Evolutionary conservation across 805 yeast genomes (phyloP).

Genomic region (Candida argentea): DNA sequence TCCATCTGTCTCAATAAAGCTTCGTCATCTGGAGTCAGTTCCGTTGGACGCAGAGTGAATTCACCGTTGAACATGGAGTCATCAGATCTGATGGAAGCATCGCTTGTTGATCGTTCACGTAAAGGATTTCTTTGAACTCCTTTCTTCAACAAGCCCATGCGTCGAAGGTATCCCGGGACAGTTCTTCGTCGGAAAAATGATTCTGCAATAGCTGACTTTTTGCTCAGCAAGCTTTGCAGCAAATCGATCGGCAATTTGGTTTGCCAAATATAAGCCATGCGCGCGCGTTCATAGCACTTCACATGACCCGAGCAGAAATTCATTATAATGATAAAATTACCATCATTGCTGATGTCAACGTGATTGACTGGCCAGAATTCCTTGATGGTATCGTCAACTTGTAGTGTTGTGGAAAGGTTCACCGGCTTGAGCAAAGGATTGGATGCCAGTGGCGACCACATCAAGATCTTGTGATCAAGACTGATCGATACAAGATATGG

Average conservation of each 20-base stretch:
- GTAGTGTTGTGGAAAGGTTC: slow-evolving; percentile 25
- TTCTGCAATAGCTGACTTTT: slow-evolving; percentile 34
- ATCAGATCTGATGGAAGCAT: slow-evolving; percentile 14
- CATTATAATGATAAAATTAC: slow-evolving; percentile 47
- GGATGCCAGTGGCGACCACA: slow-evolving; percentile 59
- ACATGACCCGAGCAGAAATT: slow-evolving; percentile 39
- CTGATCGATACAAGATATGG: slow-evolving; percentile 65
- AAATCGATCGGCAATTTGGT: slow-evolving; percentile 28
- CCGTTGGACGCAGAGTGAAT: slow-evolving; percentile 19
- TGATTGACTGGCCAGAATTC: slow-evolving; percentile 56
- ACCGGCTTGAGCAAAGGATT: slow-evolving; percentile 12
- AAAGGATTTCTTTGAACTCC: slow-evolving; percentile 3
- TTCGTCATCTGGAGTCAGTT: slow-evolving; percentile 4
- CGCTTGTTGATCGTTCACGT: slow-evolving; percentile 30
- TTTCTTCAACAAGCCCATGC: slow-evolving; percentile 19
- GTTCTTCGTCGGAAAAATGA: slow-evolving; percentile 53
- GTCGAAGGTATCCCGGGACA: slow-evolving; percentile 32
- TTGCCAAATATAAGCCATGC: slow-evolving; percentile 51
- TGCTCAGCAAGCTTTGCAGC: slow-evolving; percentile 7
- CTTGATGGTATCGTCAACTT: slow-evolving; percentile 17
- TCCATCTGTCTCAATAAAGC: slow-evolving; percentile 10
- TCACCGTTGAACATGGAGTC: slow-evolving; percentile 20
- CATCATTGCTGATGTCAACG: slow-evolving; percentile 47
- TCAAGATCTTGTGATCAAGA: slow-evolving; percentile 57
- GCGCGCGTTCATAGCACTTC: slow-evolving; percentile 50